phyloP scores from a whole-genome alignment of 2,329 filamentous ascomycete species.

The Juglanconis juglandina region DNA sequence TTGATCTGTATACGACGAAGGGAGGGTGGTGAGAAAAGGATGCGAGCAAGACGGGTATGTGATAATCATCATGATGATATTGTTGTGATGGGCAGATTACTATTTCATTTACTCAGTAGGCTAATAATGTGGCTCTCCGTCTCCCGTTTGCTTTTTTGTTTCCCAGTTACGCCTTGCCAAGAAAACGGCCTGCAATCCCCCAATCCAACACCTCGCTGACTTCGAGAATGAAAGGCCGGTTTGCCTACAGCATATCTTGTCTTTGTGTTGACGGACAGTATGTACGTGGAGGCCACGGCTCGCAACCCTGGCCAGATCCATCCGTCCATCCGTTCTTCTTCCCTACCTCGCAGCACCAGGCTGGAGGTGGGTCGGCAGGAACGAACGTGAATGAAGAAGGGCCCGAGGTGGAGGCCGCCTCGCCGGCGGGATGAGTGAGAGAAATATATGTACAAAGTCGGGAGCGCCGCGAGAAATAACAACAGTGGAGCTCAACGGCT shows the following conservation, averaged over 20 bases:
- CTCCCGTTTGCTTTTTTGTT: background rate
- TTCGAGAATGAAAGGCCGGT: background rate
- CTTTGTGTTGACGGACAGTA: background rate
- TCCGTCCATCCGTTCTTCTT: background rate
- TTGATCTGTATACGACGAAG: background rate
- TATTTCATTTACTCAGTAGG: slow-evolving; percentile 13
- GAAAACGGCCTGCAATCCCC: background rate
- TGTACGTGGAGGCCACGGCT: background rate
- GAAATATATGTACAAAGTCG: slow-evolving; percentile 13
- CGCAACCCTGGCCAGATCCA: background rate
- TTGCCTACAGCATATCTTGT: background rate
- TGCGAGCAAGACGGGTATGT: background rate
- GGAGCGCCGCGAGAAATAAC: background rate
- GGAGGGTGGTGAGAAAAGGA: background rate
- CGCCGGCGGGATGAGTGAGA: background rate
- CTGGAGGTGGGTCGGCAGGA: background rate
- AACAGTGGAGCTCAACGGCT: slow-evolving; percentile 5
- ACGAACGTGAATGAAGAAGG: background rate
- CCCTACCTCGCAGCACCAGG: slow-evolving; percentile 11
- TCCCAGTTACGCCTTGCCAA: background rate
- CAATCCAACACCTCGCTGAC: slow-evolving; percentile 1
- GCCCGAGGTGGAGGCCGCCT: background rate
- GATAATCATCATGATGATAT: background rate
- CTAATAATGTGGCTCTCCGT: background rate
- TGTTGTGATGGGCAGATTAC: slow-evolving; percentile 8